These are phyloP conservation scores for Exophiala aquamarina DNA, from an alignment of 2,329 filamentous ascomycete species.

Conservation along the genomic window DNA sequence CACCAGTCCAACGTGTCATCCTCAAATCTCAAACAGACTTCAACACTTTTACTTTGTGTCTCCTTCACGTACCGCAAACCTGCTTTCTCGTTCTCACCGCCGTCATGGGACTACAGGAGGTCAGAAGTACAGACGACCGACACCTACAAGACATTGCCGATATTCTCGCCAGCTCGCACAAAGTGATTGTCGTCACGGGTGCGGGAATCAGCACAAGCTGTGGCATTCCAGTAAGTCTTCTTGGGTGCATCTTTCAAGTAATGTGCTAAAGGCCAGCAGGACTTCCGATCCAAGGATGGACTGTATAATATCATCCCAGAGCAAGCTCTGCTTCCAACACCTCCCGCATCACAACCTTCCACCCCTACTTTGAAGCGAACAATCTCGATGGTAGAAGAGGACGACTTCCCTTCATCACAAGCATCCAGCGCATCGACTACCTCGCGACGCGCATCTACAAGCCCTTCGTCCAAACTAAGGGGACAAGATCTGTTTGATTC, in stretches of 20 bases:
- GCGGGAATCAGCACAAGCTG: conserved; percentile 75
- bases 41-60: neutral
- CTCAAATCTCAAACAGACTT: neutral
- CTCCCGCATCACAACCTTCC: conserved; percentile 21
- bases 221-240: conserved; percentile 64
- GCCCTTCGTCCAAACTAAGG: conserved; percentile 53
- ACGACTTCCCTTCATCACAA: conserved; percentile 44
- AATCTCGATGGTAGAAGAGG: conserved; percentile 45
- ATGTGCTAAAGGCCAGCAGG: conserved; percentile 21
- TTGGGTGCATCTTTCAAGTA: neutral
- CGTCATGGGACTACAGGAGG: conserved; percentile 31
- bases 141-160: conserved; percentile 67
- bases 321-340: conserved; percentile 43
- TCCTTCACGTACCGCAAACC: neutral
- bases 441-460: conserved; percentile 38
- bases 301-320: conserved; percentile 70
- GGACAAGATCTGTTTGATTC: conserved; percentile 71
- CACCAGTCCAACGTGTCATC: neutral
- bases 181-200: conserved; percentile 70
- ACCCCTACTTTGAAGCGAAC: conserved; percentile 21
- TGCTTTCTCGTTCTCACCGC: neutral
- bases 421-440: conserved; percentile 37
- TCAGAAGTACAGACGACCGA: conserved; percentile 46
- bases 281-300: conserved; percentile 55
- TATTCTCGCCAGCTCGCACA: conserved; percentile 62